Base-by-base conservation (phyloP, 495 filamentous ascomycete species). In the Symbiotaphrina buchneri region DNA sequence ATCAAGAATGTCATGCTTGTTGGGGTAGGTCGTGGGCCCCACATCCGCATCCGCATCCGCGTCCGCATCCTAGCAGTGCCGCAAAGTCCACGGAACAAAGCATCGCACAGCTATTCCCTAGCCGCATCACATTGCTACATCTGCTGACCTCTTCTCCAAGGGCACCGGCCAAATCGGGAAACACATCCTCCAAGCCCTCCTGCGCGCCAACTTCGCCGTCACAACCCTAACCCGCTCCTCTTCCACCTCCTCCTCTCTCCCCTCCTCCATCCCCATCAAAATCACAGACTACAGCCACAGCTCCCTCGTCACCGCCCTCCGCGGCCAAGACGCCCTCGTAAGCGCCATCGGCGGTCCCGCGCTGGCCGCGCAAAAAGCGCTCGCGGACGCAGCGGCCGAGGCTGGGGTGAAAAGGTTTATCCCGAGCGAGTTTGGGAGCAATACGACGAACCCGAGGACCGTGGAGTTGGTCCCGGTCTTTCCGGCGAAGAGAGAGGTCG, bases 281-380 rank as follows among this genome's bases (percentile, higher is more conserved):
- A 73, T 71, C 61, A 54, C 51, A 48, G 58, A 66, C 45, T 70
- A 73, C 43, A 73, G 65, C 56, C 72, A 68, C 0, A 57, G 60
- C 34, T 61, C 64, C 10, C 52, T 44, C 16, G 44, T 65, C 6
- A 32, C 41, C 21, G 53, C 54, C n/a, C 50, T 68, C 30, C 41
- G 52, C 39, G 54, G 55, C 31, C 48, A 58, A 38, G 59, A 68
- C 44, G 59, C 49, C 3, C 44, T 65, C 7, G 41, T 68, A 34
- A 53, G 47, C 3, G 45, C 42, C 30, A 30, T 54, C 21, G 44
- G 39, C 13, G 44, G 44, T 31, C 21, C 23, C 3, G 42, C 40
- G 4, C 11, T 44, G 13, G 36, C 31, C 1, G 34, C 42, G 11
- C 50, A 55, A 35, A 14, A 37, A 18, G 43, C 40, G 18, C 25